A percentile compares a stretch with the other conserved stretches of the same genome.
These are phyloP conservation scores for Quercus glauca DNA, from an alignment of 306 rosid genomes.

Conservation along the genomic window DNA sequence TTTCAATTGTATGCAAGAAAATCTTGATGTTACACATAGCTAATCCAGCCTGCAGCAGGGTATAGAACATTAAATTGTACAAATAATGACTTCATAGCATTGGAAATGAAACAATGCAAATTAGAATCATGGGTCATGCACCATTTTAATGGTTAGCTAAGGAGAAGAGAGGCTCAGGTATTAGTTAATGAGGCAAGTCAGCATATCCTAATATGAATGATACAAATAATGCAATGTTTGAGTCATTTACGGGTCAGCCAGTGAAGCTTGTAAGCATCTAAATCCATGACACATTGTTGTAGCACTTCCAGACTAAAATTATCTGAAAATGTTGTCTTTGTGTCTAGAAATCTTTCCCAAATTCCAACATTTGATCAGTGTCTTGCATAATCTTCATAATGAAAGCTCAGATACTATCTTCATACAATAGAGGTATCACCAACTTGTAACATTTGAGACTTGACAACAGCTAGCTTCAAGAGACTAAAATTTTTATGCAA, in stretches of 20 bases:
- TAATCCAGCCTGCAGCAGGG: not conserved
- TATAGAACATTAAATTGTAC: not conserved
- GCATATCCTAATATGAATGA: not conserved
- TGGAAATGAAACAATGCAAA: not conserved
- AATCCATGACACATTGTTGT: not conserved
- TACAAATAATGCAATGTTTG: not conserved
- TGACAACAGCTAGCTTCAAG: not conserved
- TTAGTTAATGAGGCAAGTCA: not conserved
- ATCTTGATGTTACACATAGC: not conserved
- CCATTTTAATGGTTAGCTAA: not conserved
- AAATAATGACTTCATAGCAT: not conserved
- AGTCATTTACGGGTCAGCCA: not conserved
- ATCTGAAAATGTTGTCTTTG: not conserved
- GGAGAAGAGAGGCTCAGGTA: not conserved
- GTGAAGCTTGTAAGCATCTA: slow-evolving; percentile 4
- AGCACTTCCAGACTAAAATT: not conserved
- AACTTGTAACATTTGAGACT: not conserved
- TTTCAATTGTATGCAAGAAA: not conserved
- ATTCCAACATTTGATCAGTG: slow-evolving; percentile 2
- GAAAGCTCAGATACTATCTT: not conserved
- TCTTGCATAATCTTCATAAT: slow-evolving; percentile 3
- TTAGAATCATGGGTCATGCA: not conserved
- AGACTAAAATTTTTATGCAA: not conserved
- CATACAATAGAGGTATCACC: not conserved
- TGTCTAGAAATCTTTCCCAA: not conserved